phyloP scores from a whole-genome alignment of 169 alveolate genomes.

The Cryptosporidium sp. region DNA sequence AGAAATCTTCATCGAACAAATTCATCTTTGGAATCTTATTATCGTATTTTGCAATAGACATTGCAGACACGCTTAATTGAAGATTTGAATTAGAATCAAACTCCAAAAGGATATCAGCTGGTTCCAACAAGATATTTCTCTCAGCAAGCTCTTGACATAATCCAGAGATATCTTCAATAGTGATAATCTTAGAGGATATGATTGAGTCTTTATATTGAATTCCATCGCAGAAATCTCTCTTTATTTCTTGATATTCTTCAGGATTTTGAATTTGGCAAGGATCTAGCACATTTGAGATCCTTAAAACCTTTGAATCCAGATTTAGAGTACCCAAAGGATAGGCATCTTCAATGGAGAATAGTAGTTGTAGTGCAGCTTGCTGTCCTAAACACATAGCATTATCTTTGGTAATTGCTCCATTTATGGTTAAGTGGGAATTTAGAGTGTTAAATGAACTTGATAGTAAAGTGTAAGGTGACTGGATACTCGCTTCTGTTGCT shows the following conservation, averaged over 20 bases:
- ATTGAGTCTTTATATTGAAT: conserved; percentile 20
- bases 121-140: conserved; percentile 9
- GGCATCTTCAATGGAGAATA: neutral
- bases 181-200: conserved; percentile 15
- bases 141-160: conserved; percentile 5
- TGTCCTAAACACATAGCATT: neutral
- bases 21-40: conserved; percentile 2
- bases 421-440: neutral
- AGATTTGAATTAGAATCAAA: conserved; percentile 28
- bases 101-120: conserved; percentile 41
- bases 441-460: neutral
- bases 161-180: conserved; percentile 3
- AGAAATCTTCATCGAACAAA: conserved; percentile 25
- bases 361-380: neutral
- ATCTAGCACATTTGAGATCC: conserved; percentile 8
- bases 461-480: neutral
- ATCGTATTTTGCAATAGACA: conserved; percentile 13
- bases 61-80: conserved; percentile 22
- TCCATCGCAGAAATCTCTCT: conserved; percentile 17
- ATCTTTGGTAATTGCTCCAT: neutral
- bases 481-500: neutral
- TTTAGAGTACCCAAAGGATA: neutral
- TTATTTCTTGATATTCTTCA: neutral
- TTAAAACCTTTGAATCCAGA: conserved; percentile 15
- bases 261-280: conserved; percentile 3